A percentile compares a stretch with the other conserved stretches of the same genome.
These are phyloP conservation scores for Elasticomyces elasticus DNA, from an alignment of 495 filamentous ascomycete species.

Conservation along the genomic window DNA sequence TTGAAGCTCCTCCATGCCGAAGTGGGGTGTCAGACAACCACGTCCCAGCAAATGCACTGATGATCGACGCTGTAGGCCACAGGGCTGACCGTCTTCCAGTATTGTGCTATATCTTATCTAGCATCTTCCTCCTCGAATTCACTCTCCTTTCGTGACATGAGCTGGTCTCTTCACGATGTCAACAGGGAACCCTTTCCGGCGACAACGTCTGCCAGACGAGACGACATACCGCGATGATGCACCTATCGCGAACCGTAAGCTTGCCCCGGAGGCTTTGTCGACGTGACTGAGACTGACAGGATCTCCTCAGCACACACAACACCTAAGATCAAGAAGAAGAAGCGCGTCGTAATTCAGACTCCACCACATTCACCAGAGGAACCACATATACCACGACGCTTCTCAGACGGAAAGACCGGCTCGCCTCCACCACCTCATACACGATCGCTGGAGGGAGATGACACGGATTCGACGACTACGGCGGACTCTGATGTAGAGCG, in stretches of 20 bases:
- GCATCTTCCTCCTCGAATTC: not conserved
- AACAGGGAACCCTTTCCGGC: slow-evolving; percentile 31
- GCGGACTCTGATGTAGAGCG: slow-evolving; percentile 18
- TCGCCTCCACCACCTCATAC: slow-evolving; percentile 9
- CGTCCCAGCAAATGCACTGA: too few species aligned
- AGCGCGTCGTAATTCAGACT: slow-evolving; percentile 16
- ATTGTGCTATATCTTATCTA: too few species aligned
- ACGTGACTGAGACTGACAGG: not conserved
- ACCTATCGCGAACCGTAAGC: slow-evolving; percentile 1
- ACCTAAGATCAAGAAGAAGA: slow-evolving; percentile 16
- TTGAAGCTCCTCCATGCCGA: not conserved
- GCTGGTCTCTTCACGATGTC: slow-evolving; percentile 24
- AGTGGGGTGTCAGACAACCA: not conserved
- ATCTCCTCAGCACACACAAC: not conserved
- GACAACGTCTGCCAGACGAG: slow-evolving; percentile 7
- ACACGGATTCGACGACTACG: slow-evolving; percentile 8
- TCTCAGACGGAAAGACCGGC: slow-evolving; percentile 1
- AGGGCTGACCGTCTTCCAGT: not conserved
- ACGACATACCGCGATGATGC: not conserved
- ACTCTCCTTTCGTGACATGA: not conserved
- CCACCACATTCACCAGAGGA: slow-evolving; percentile 20
- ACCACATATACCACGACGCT: slow-evolving; percentile 10
- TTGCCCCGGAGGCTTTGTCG: not conserved
- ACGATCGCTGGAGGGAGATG: slow-evolving; percentile 4
- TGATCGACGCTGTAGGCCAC: not conserved